A percentile compares a stretch with the other conserved stretches of the same genome.
Evolutionary conservation across 73 alveolate species (phyloP).

Genomic region (Paramecium caudatum): DNA sequence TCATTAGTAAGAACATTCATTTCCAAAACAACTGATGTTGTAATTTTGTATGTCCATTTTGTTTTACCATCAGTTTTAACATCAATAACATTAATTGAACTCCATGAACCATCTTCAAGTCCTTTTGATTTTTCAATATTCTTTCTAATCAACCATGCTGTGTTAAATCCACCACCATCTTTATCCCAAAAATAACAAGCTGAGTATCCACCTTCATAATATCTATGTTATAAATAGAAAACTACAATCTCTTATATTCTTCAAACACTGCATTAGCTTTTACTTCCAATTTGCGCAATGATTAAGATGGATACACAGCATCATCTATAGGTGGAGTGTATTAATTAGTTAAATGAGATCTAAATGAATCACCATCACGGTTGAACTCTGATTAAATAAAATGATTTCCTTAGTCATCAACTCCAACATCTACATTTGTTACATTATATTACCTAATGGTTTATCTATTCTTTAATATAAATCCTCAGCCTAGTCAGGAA

Average conservation of each 20-base stretch:
- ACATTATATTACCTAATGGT: slow-evolving; percentile 68
- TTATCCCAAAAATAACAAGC: slow-evolving; percentile 72
- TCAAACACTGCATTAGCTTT: slow-evolving; percentile 74
- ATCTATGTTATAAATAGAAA: background rate
- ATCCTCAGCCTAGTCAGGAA: slow-evolving; percentile 76
- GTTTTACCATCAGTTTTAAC: slow-evolving; percentile 66
- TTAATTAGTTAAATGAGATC: slow-evolving; percentile 79
- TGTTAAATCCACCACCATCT: slow-evolving; percentile 74
- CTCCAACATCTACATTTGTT: background rate
- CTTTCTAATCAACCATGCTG: slow-evolving; percentile 73
- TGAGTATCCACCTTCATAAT: slow-evolving; percentile 72
- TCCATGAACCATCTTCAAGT: slow-evolving; percentile 87
- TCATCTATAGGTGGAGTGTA: slow-evolving; percentile 79
- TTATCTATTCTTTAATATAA: slow-evolving; percentile 65
- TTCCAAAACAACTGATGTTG: slow-evolving; percentile 74
- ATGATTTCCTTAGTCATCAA: slow-evolving; percentile 53
- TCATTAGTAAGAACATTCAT: slow-evolving; percentile 48
- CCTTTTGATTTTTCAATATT: slow-evolving; percentile 79
- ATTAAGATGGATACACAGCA: slow-evolving; percentile 68
- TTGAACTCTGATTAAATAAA: slow-evolving; percentile 81
- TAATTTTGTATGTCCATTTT: slow-evolving; percentile 63
- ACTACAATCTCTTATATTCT: slow-evolving; percentile 74
- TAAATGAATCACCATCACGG: slow-evolving; percentile 83
- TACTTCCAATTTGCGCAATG: slow-evolving; percentile 68
- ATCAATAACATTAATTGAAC: slow-evolving; percentile 83